These are phyloP conservation scores for Cryptococcus sp. DNA, from an alignment of 1,284 basidiomycete genomes.

Conservation along the genomic window DNA sequence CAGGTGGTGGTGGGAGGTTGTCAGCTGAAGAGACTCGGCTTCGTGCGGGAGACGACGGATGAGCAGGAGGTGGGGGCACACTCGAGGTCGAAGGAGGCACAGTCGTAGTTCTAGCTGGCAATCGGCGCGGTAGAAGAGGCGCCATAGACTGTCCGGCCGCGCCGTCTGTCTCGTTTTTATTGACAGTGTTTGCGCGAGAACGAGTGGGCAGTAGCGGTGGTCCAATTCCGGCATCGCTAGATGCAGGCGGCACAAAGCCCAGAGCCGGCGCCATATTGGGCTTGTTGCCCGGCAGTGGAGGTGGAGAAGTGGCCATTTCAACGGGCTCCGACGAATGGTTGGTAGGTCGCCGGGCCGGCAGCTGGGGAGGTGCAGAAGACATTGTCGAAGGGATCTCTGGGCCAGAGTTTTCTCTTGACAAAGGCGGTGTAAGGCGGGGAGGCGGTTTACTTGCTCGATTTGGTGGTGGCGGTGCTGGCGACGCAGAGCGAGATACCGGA, in stretches of 20 bases:
- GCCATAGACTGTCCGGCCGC: background rate
- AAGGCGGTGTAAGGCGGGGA: constrained; percentile 12
- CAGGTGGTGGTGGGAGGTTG: constrained; percentile 22
- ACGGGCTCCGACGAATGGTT: constrained; percentile 5
- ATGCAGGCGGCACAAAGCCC: background rate
- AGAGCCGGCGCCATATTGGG: constrained; percentile 21
- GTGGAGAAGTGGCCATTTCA: constrained; percentile 15
- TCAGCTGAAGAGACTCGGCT: constrained; percentile 12
- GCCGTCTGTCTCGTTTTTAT: constrained; percentile 14
- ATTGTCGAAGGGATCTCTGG: constrained; percentile 1
- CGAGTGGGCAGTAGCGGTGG: constrained; percentile 21
- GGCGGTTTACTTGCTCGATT: constrained; percentile 25
- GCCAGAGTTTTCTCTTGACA: constrained; percentile 1
- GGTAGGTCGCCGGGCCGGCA: constrained; percentile 9
- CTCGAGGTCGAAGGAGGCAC: background rate
- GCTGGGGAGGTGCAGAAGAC: constrained; percentile 5
- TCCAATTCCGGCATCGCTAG: constrained; percentile 4
- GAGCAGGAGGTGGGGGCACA: constrained; percentile 8
- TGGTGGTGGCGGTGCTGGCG: constrained; percentile 25
- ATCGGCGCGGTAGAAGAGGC: constrained; percentile 18
- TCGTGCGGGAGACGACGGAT: constrained; percentile 14
- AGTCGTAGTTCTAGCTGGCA: constrained; percentile 19
- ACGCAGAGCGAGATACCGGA: constrained; percentile 12
- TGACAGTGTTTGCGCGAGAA: constrained; percentile 20
- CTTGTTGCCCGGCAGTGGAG: constrained; percentile 34